Conservation (phyloP, 1,139 yeast genomes). For the Taphrina flavorubra region DNA sequence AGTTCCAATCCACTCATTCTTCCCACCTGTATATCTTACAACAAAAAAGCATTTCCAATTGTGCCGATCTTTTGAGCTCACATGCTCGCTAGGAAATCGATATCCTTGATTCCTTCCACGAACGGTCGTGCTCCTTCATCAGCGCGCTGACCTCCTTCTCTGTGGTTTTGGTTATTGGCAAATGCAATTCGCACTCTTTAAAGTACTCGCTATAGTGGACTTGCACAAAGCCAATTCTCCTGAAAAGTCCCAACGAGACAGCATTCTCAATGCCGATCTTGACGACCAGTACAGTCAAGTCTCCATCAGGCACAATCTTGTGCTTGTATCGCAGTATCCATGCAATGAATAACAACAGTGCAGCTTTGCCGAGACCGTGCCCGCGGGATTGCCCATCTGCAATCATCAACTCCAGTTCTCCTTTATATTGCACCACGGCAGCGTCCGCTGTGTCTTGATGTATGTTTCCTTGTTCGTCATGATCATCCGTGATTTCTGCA, state of each 20-base stretch:
- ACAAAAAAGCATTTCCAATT: not conserved
- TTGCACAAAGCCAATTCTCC: slow-evolving; percentile 25
- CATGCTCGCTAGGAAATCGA: not conserved
- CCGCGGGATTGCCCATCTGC: slow-evolving; percentile 37
- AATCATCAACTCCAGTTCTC: slow-evolving; percentile 43
- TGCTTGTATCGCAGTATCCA: slow-evolving; percentile 17
- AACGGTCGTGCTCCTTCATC: slow-evolving; percentile 13
- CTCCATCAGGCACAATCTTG: slow-evolving; percentile 10
- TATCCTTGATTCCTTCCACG: not conserved
- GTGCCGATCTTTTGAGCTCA: not conserved
- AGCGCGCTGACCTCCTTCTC: not conserved
- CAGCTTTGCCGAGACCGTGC: slow-evolving; percentile 37
- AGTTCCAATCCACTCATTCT: slow-evolving; percentile 2
- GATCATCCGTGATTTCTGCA: not conserved
- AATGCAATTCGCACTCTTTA: slow-evolving; percentile 58
- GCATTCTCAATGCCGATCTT: slow-evolving; percentile 38
- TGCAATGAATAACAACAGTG: slow-evolving; percentile 36
- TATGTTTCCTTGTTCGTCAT: not conserved
- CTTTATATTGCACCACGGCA: slow-evolving; percentile 5
- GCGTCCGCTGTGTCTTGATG: not conserved
- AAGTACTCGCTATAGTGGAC: slow-evolving; percentile 28
- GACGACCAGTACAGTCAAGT: slow-evolving; percentile 15
- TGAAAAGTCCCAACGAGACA: slow-evolving; percentile 33
- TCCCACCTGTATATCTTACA: slow-evolving; percentile 1
- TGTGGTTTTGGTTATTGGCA: slow-evolving; percentile 3